These are phyloP conservation scores for Mycena rebaudengoi DNA, from an alignment of 768 basidiomycete genomes.

Conservation along the genomic window DNA sequence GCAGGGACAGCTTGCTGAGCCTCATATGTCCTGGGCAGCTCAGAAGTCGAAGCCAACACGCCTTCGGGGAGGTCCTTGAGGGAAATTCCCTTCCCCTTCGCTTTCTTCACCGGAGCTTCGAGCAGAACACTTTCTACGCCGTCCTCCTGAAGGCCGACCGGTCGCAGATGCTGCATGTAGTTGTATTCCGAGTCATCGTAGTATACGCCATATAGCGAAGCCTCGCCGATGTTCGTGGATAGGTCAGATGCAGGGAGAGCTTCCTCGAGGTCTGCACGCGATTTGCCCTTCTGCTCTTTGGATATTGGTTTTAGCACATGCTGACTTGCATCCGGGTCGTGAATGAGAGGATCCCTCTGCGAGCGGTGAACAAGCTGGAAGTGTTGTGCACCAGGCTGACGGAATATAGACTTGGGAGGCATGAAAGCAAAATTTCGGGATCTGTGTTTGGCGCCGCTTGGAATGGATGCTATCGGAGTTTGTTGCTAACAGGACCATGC, in stretches of 20 bases:
- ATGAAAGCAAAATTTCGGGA: constrained; percentile 50
- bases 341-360: constrained; percentile 93
- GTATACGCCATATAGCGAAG: constrained; percentile 87
- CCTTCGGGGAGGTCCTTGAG: constrained; percentile 72
- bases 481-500: constrained; percentile 6
- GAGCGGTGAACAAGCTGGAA: constrained; percentile 98
- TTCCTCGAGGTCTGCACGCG: constrained; percentile 81
- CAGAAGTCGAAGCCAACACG: constrained; percentile 73
- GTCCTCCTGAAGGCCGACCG: constrained; percentile 78
- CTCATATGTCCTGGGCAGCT: constrained; percentile 80
- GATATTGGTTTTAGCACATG: constrained; percentile 91
- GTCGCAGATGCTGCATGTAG: constrained; percentile 96
- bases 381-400: constrained; percentile 88
- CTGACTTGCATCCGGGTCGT: constrained; percentile 88
- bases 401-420: constrained; percentile 88
- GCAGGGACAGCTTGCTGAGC: constrained; percentile 81
- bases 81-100: constrained; percentile 48
- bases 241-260: constrained; percentile 56
- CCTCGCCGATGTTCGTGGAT: constrained; percentile 81
- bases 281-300: constrained; percentile 79
- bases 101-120: constrained; percentile 67
- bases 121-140: constrained; percentile 84
- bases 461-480: background rate
- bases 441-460: constrained; percentile 15
- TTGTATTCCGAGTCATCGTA: constrained; percentile 97